These are phyloP conservation scores for Kregervanrija fluxuum DNA, from an alignment of 805 yeast genomes.

Conservation along the genomic window DNA sequence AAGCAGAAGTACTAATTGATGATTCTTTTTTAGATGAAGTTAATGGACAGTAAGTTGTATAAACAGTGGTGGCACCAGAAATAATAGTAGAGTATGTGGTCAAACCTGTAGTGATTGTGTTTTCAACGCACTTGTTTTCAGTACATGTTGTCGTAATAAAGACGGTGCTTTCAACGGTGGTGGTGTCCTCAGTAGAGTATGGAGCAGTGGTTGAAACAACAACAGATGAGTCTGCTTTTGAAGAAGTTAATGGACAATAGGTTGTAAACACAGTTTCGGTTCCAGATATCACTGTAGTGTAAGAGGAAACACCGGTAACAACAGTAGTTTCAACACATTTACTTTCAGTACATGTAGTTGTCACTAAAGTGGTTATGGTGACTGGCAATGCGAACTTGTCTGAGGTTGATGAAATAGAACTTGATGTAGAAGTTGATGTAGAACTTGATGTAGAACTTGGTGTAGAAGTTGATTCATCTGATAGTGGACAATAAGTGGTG, in stretches of 20 bases:
- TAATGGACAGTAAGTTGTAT: slow-evolving; percentile 33
- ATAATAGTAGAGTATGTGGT: slow-evolving; percentile 21
- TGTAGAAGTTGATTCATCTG: background rate
- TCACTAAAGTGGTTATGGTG: background rate
- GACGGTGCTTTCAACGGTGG: background rate
- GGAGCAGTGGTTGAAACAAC: background rate
- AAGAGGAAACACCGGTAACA: background rate
- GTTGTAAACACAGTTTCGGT: slow-evolving; percentile 29
- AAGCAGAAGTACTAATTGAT: background rate
- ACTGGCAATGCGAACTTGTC: background rate
- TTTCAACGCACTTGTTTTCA: background rate
- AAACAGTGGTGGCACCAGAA: slow-evolving; percentile 27
- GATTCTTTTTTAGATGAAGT: slow-evolving; percentile 5
- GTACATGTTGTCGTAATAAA: slow-evolving; percentile 2
- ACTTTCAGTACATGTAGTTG: background rate
- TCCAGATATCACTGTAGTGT: slow-evolving; percentile 16
- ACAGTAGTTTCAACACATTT: slow-evolving; percentile 1
- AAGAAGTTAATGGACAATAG: slow-evolving; percentile 22
- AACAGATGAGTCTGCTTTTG: slow-evolving; percentile 7
- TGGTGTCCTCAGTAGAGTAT: slow-evolving; percentile 1
- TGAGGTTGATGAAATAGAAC: background rate
- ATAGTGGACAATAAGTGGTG: slow-evolving; percentile 33
- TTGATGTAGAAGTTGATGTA: slow-evolving; percentile 1
- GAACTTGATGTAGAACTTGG: background rate
- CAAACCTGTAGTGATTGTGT: slow-evolving; percentile 5